phyloP scores from a whole-genome alignment of 495 filamentous ascomycete genomes.

The Penicillium lividum region DNA sequence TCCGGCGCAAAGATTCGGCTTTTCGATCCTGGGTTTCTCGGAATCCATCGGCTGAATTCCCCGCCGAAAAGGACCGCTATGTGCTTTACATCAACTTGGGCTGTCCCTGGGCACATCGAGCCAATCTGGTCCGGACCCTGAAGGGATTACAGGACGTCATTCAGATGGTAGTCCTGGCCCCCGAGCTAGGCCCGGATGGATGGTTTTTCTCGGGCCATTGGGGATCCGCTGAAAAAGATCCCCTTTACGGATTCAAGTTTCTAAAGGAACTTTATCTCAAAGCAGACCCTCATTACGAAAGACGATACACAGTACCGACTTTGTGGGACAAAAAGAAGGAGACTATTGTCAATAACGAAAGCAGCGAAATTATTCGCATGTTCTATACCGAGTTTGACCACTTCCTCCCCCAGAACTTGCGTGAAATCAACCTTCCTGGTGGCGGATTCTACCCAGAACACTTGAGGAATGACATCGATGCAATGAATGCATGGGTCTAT shows the following conservation, averaged over 20 bases:
- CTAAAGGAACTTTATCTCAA: slow-evolving; percentile 73
- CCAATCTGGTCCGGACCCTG: slow-evolving; percentile 71
- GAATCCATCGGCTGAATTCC: slow-evolving; percentile 60
- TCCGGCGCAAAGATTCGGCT: slow-evolving; percentile 48
- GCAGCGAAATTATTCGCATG: slow-evolving; percentile 77
- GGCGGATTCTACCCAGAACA: slow-evolving; percentile 59
- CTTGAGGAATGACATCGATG: slow-evolving; percentile 58
- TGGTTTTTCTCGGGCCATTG: slow-evolving; percentile 70
- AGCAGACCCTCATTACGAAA: slow-evolving; percentile 66
- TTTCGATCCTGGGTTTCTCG: slow-evolving; percentile 54
- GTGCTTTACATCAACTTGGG: slow-evolving; percentile 75
- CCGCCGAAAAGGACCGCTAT: slow-evolving; percentile 73
- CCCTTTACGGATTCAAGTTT: slow-evolving; percentile 62
- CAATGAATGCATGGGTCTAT: slow-evolving; percentile 66
- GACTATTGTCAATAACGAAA: slow-evolving; percentile 83
- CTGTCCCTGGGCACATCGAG: slow-evolving; percentile 84
- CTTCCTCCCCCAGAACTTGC: slow-evolving; percentile 51
- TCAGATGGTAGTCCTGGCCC: slow-evolving; percentile 67
- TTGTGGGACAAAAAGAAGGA: slow-evolving; percentile 74
- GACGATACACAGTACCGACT: slow-evolving; percentile 76
- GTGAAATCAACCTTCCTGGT: slow-evolving; percentile 44
- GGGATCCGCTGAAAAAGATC: slow-evolving; percentile 60
- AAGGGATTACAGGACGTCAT: slow-evolving; percentile 78
- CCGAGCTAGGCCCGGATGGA: slow-evolving; percentile 62
- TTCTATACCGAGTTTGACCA: slow-evolving; percentile 62